phyloP scores from a whole-genome alignment of 257 asterid genomes.

The Leptodermis oblonga region DNA sequence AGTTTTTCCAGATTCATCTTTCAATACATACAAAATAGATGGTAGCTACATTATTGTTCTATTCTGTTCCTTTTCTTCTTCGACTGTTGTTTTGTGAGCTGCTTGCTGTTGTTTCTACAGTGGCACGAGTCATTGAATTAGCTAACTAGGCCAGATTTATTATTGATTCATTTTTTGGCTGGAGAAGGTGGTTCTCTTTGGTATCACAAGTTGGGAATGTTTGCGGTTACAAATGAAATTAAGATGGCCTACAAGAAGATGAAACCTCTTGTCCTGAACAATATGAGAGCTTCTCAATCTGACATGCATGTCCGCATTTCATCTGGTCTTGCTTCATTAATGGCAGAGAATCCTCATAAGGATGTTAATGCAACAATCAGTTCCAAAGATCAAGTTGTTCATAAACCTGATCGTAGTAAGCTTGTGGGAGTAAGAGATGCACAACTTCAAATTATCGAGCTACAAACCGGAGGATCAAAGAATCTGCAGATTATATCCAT shows the following conservation, averaged over 20 bases:
- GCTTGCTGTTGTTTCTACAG: no score
- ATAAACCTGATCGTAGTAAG: no score
- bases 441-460: not conserved
- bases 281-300: not conserved
- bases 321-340: not conserved
- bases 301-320: not conserved
- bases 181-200: not conserved
- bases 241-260: not conserved
- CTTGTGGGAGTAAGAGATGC: conserved; percentile 22
- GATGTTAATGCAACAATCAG: not conserved
- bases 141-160: not conserved
- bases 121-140: no score
- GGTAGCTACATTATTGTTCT: no score
- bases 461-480: not conserved
- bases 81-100: no score
- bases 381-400: not conserved
- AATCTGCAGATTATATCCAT: conserved; percentile 21
- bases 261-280: not conserved
- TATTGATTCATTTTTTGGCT: not conserved
- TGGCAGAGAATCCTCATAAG: not conserved
- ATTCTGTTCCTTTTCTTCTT: no score
- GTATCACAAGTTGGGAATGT: conserved; percentile 5
- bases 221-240: not conserved
- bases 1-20: no score
- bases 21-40: no score